Evolutionary conservation across 768 basidiomycete species (phyloP).

Genomic region (Phanerodontia chrysosporium): DNA sequence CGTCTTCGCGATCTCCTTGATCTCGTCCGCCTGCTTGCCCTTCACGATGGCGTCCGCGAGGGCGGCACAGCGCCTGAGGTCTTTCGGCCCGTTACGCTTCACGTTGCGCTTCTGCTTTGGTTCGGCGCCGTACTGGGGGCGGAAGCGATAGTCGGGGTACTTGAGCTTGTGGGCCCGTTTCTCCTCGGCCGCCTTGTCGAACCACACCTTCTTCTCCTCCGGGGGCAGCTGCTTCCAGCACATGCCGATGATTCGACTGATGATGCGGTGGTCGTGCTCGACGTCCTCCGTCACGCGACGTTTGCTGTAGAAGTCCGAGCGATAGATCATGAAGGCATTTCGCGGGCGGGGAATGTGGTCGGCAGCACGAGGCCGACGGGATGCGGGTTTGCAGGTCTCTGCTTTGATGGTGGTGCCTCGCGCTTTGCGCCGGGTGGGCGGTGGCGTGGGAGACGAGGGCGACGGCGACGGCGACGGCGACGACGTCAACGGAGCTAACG

Average conservation of each 20-base stretch:
- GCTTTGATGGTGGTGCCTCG: background rate
- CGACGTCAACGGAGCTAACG: background rate
- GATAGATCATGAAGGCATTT: conserved; percentile 85
- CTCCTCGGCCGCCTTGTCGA: conserved; percentile 40
- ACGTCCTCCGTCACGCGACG: conserved; percentile 41
- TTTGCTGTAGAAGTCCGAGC: conserved; percentile 60
- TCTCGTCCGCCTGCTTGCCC: background rate
- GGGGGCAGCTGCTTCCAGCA: conserved; percentile 58
- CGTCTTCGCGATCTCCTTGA: background rate
- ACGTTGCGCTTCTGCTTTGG: conserved; percentile 29
- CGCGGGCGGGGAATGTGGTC: conserved; percentile 70
- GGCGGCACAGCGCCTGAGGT: background rate
- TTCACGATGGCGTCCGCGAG: background rate
- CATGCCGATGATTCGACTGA: conserved; percentile 65
- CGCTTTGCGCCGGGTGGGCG: background rate
- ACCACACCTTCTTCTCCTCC: conserved; percentile 40
- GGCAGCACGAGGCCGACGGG: conserved; percentile 17
- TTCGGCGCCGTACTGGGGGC: conserved; percentile 40
- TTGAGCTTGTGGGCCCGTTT: conserved; percentile 34
- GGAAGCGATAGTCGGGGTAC: conserved; percentile 61
- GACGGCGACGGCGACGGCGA: background rate
- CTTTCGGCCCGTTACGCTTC: conserved; percentile 5
- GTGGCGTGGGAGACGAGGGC: background rate
- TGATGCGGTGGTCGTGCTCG: conserved; percentile 69
- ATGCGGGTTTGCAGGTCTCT: background rate